Evolutionary conservation across 2,329 filamentous ascomycete species (phyloP).

Genomic region (Biscogniauxia marginata): DNA sequence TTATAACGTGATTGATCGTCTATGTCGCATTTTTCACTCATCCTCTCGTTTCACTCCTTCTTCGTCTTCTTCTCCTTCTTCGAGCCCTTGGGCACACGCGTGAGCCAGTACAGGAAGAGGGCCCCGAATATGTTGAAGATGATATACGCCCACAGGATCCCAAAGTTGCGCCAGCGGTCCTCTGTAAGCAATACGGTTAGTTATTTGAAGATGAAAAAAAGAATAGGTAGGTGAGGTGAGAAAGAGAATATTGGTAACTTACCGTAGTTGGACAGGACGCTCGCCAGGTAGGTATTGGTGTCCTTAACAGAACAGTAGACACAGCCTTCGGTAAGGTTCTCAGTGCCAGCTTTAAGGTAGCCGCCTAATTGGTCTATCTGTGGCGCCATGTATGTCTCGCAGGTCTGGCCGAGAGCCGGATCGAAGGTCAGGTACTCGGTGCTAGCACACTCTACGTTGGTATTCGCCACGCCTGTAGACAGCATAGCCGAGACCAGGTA

Average conservation of each 20-base stretch:
- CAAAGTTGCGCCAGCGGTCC: constrained; percentile 57
- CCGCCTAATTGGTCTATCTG: constrained; percentile 49
- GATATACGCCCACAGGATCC: constrained; percentile 54
- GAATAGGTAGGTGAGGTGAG: too few species aligned
- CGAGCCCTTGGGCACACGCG: constrained; percentile 42
- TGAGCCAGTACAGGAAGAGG: constrained; percentile 53
- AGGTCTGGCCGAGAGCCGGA: constrained; percentile 53
- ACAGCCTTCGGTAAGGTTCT: constrained; percentile 42
- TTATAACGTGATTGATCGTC: neutral
- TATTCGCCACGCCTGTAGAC: constrained; percentile 61
- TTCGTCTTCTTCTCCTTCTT: constrained; percentile 28
- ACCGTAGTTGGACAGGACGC: constrained; percentile 43
- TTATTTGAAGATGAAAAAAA: neutral
- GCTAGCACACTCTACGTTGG: constrained; percentile 55
- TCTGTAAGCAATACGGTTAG: constrained; percentile 19
- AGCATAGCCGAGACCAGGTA: constrained; percentile 70
- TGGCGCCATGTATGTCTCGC: constrained; percentile 51
- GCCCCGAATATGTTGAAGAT: constrained; percentile 54
- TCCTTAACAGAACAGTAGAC: constrained; percentile 39
- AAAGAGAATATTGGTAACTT: constrained; percentile 13
- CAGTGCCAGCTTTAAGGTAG: constrained; percentile 36
- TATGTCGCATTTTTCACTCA: constrained; percentile 6
- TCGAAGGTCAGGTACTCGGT: constrained; percentile 66
- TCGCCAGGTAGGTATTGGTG: constrained; percentile 38
- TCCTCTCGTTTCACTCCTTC: constrained; percentile 19